phyloP scores from a whole-genome alignment of 2,329 filamentous ascomycete genomes.

The Aspergillus aculeatinus region DNA sequence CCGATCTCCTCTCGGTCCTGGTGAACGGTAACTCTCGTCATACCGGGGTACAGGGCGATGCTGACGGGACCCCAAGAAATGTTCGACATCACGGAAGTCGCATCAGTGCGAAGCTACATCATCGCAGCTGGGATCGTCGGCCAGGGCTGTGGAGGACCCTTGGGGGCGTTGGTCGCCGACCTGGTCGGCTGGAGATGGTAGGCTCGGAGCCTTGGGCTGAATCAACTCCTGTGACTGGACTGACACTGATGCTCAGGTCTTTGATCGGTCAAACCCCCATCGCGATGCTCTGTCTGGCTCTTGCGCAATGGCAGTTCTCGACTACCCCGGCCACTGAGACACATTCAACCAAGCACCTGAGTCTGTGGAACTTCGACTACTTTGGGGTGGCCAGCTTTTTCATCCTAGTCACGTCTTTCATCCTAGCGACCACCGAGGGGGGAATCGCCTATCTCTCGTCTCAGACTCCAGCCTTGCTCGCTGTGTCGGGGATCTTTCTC shows the following conservation, averaged over 20 bases:
- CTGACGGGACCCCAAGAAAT: background rate
- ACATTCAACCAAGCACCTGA: background rate
- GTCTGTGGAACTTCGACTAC: background rate
- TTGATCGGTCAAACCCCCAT: background rate
- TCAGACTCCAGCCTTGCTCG: background rate
- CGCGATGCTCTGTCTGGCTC: background rate
- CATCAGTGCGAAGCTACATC: background rate
- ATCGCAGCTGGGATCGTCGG: background rate
- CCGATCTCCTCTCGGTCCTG: background rate
- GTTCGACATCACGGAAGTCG: background rate
- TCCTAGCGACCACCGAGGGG: background rate
- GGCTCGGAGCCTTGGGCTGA: background rate
- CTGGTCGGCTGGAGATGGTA: background rate
- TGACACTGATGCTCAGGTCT: background rate
- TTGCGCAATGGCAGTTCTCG: background rate
- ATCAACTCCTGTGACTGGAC: background rate
- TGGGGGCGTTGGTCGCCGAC: background rate
- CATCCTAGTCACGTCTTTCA: background rate
- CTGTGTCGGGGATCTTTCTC: background rate
- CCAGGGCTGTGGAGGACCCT: background rate
- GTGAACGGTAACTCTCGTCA: background rate
- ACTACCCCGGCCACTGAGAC: background rate
- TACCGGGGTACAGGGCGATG: background rate
- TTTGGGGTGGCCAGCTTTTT: background rate
- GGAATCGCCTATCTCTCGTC: background rate